Base-by-base conservation (phyloP, 306 rosid genomes). In the Inga laurina region DNA sequence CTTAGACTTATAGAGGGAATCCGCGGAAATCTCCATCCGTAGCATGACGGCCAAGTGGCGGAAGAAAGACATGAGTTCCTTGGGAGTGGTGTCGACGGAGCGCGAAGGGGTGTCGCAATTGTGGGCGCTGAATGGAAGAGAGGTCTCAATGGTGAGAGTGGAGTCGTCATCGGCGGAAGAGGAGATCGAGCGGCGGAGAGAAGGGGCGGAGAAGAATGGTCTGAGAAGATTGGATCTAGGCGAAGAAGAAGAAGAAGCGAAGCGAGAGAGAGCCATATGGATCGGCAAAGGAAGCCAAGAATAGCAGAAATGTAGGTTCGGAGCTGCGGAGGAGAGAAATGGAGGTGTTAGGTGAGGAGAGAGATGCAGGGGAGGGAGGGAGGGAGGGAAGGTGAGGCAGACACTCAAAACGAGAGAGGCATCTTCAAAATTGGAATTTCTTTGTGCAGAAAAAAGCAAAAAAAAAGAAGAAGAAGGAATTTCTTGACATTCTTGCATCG, bases 1-100 rank as follows among this genome's bases (percentile, higher is more conserved):
- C 80, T 95, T 95, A 22, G 98, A 90, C 88, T 95, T 95, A 79
- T 95, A 95, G 75, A 95, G 97, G 2, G 98, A 95, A n/a, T 95
- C 99, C 1, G 98, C 97, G 5, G 99, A 90, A 64, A 96, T 93
- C 88, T 96, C 99, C 97, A 93, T 92, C 0, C 99, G 96, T 0
- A 98, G 97, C 98, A 96, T 96, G 52, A 71, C 2, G 15, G 97
- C 93, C 97, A 96, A 91, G 83, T 86, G n/a, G 68, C 86, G 93
- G 88, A 91, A 96, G 89, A 92, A 92, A 19, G 80, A 7, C 70
- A 92, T 71, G 19, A 95, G 92, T 83, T 95, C 96, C 21, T 83
- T 44, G 24, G 98, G 78, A 5, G 84, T 41, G 76, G 99, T 94
- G 3, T 89, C 88, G 45, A 94, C 90, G 79, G 94, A 51, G 88